Conservation (phyloP, 2,329 filamentous ascomycete genomes). For the Verticillium nubilum region DNA sequence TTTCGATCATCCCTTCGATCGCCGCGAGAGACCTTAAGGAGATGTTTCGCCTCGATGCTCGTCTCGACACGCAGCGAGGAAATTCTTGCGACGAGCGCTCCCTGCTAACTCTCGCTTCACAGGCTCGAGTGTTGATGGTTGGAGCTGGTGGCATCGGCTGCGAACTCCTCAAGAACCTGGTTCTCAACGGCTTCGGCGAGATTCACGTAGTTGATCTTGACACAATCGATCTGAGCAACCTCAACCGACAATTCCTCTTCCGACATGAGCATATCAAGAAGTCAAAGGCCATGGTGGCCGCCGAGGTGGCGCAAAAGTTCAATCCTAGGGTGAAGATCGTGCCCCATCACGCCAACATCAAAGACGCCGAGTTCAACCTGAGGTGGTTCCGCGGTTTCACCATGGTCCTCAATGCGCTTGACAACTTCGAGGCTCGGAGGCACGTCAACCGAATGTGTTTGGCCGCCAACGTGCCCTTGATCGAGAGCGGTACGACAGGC, state of each 20-base stretch:
- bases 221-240: slow-evolving; percentile 95
- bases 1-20: not conserved
- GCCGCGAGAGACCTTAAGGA: not conserved
- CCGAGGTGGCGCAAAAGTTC: slow-evolving; percentile 84
- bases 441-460: slow-evolving; percentile 98
- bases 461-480: slow-evolving; percentile 80
- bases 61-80: not conserved
- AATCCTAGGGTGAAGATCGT: slow-evolving; percentile 83
- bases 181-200: slow-evolving; percentile 85
- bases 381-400: slow-evolving; percentile 81
- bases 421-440: slow-evolving; percentile 88
- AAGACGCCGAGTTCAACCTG: slow-evolving; percentile 78
- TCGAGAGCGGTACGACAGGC: slow-evolving; percentile 95
- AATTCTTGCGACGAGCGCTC: slow-evolving; percentile 4
- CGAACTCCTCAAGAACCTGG: slow-evolving; percentile 94
- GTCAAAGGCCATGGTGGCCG: slow-evolving; percentile 89
- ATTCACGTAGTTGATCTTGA: slow-evolving; percentile 95
- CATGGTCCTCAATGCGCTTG: slow-evolving; percentile 92
- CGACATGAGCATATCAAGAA: slow-evolving; percentile 97
- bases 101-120: slow-evolving; percentile 26
- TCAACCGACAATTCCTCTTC: slow-evolving; percentile 97
- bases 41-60: not conserved
- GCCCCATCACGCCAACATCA: slow-evolving; percentile 92
- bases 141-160: slow-evolving; percentile 97
- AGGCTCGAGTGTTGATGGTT: slow-evolving; percentile 88